Evolutionary conservation across 192 early-diverging fungal genomes (phyloP).

Genomic region (Mortierella alpina): DNA sequence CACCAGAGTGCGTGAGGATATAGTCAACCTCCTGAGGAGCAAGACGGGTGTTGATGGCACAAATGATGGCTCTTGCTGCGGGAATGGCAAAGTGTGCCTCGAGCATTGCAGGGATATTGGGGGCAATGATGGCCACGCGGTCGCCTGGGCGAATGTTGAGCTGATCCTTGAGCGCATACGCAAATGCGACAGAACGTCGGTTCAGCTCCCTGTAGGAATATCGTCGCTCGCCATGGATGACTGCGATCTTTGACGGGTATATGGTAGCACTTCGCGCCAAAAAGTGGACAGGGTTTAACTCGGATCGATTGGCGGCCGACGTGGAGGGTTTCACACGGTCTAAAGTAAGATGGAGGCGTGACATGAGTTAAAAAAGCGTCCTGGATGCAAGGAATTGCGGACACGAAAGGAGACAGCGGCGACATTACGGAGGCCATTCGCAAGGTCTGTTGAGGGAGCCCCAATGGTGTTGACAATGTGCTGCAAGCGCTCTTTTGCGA

Average conservation of each 20-base stretch:
- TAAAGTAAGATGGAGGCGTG: not conserved
- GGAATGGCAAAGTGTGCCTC: conserved; percentile 75
- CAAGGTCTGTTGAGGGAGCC: conserved; percentile 5
- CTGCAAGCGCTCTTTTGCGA: conserved; percentile 42
- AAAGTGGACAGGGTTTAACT: conserved; percentile 66
- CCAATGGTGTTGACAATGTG: conserved; percentile 45
- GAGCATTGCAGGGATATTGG: conserved; percentile 66
- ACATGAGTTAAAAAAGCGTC: not conserved
- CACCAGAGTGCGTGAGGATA: conserved; percentile 63
- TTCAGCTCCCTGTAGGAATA: conserved; percentile 62
- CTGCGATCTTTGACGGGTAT: conserved; percentile 60
- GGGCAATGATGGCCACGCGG: conserved; percentile 63
- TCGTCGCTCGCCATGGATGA: conserved; percentile 51
- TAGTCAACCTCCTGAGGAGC: conserved; percentile 64
- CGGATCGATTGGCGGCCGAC: conserved; percentile 30
- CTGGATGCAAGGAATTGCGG: not conserved
- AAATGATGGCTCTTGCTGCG: conserved; percentile 62
- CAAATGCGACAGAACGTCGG: conserved; percentile 56
- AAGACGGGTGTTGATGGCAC: conserved; percentile 69
- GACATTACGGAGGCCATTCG: conserved; percentile 37
- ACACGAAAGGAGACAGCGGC: not conserved
- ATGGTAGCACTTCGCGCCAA: conserved; percentile 61
- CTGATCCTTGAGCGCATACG: conserved; percentile 54
- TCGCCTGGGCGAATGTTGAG: conserved; percentile 56
- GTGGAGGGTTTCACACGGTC: conserved; percentile 39